Evolutionary conservation across 495 filamentous ascomycete genomes (phyloP).

Genomic region (Penicillium maclennaniae): DNA sequence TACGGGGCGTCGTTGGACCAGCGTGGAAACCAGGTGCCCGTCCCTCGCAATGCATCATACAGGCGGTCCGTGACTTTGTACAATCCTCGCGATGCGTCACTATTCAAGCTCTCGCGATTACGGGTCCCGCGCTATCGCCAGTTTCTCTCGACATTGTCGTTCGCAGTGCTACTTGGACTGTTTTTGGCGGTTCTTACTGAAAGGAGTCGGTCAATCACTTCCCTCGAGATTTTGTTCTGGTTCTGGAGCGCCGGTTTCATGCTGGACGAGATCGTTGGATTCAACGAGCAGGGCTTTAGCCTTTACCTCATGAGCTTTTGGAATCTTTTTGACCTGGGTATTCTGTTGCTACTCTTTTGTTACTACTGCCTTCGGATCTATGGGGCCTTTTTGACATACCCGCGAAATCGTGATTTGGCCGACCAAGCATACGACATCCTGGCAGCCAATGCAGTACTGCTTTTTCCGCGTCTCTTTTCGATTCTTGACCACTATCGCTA

Average conservation of each 20-base stretch:
- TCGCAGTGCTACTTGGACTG: slow-evolving; percentile 75
- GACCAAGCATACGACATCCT: slow-evolving; percentile 86
- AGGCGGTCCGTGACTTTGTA: slow-evolving; percentile 82
- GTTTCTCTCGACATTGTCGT: slow-evolving; percentile 79
- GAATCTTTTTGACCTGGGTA: slow-evolving; percentile 91
- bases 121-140: slow-evolving; percentile 88
- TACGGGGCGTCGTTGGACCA: slow-evolving; percentile 22
- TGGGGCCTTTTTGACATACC: slow-evolving; percentile 72
- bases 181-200: slow-evolving; percentile 71
- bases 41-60: slow-evolving; percentile 33
- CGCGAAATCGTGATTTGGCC: slow-evolving; percentile 59
- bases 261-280: slow-evolving; percentile 91
- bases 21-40: slow-evolving; percentile 4
- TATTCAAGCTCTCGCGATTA: slow-evolving; percentile 84
- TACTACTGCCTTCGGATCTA: slow-evolving; percentile 88
- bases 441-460: slow-evolving; percentile 79
- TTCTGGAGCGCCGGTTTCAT: slow-evolving; percentile 96
- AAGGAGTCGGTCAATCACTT: slow-evolving; percentile 70
- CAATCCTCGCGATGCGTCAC: slow-evolving; percentile 80
- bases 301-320: slow-evolving; percentile 95
- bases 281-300: slow-evolving; percentile 90
- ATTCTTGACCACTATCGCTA: slow-evolving; percentile 91
- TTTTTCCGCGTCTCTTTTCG: slow-evolving; percentile 87
- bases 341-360: slow-evolving; percentile 76
- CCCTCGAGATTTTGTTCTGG: slow-evolving; percentile 85